A percentile compares a stretch with the other conserved stretches of the same genome.
These are phyloP conservation scores for Nemania serpens DNA, from an alignment of 2,329 filamentous ascomycete genomes.

Conservation along the genomic window DNA sequence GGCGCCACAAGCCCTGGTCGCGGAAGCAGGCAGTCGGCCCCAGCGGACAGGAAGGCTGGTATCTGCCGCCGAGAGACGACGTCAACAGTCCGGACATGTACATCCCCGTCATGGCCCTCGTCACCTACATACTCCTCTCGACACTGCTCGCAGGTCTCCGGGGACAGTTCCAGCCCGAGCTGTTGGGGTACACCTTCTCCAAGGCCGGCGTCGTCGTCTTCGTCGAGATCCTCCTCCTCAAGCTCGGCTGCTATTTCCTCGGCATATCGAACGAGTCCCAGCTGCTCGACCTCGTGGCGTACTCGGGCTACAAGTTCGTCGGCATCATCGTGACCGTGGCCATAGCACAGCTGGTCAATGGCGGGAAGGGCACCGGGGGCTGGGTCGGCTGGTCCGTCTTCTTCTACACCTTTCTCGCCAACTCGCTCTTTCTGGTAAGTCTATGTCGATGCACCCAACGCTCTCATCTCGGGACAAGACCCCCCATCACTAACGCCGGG, in stretches of 20 bases:
- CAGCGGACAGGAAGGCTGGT: conserved; percentile 73
- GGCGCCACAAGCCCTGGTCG: conserved; percentile 97
- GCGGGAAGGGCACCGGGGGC: conserved; percentile 79
- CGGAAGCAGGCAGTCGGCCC: conserved; percentile 79
- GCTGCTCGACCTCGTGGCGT: conserved; percentile 90
- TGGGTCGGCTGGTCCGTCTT: conserved; percentile 91
- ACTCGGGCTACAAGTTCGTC: conserved; percentile 98
- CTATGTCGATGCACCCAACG: conserved; percentile 18
- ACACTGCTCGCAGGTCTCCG: conserved; percentile 87
- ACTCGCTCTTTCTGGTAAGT: conserved; percentile 90
- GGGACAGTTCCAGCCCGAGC: conserved; percentile 90
- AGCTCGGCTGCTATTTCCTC: conserved; percentile 90
- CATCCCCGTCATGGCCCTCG: conserved; percentile 90
- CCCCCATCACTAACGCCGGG: conserved; percentile 11
- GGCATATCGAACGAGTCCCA: conserved; percentile 94
- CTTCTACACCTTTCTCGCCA: conserved; percentile 88
- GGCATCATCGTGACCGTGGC: conserved; percentile 90
- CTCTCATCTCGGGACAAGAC: background rate
- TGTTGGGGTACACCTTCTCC: conserved; percentile 87
- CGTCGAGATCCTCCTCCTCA: conserved; percentile 87
- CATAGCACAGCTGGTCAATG: conserved; percentile 76
- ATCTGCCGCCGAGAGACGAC: conserved; percentile 90
- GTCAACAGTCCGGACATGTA: conserved; percentile 99
- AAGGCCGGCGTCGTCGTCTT: conserved; percentile 81
- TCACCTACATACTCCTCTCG: conserved; percentile 95